These are phyloP conservation scores for Claviceps maximensis DNA, from an alignment of 2,329 filamentous ascomycete species.

Conservation along the genomic window DNA sequence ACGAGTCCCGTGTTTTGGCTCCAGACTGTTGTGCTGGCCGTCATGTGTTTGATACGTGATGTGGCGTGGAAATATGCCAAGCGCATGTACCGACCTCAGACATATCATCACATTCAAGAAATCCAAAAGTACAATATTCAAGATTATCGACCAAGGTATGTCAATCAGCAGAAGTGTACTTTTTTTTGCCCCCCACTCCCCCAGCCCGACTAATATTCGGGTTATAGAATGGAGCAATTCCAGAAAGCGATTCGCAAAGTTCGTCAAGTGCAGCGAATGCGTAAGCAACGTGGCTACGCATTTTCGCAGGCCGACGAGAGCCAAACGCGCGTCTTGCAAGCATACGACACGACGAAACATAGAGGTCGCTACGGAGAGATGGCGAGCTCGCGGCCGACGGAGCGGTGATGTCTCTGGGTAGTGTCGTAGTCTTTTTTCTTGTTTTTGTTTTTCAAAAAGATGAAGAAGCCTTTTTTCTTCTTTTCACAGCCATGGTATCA, in stretches of 20 bases:
- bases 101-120: conserved; percentile 97
- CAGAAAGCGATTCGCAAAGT: conserved; percentile 99
- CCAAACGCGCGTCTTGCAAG: conserved; percentile 87
- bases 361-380: conserved; percentile 93
- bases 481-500: background rate
- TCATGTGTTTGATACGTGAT: conserved; percentile 74
- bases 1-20: conserved; percentile 79
- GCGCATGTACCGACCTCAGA: conserved; percentile 91
- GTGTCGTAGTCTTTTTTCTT: background rate
- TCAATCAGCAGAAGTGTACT: no score
- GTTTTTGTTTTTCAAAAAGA: background rate
- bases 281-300: conserved; percentile 95
- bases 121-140: conserved; percentile 99
- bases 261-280: conserved; percentile 95
- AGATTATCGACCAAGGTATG: conserved; percentile 87
- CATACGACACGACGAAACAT: conserved; percentile 90
- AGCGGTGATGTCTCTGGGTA: conserved; percentile 8
- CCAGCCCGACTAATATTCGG: background rate
- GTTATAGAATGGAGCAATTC: conserved; percentile 87
- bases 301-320: conserved; percentile 97
- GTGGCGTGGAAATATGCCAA: conserved; percentile 96
- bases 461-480: no score
- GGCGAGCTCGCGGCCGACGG: conserved; percentile 37
- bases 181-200: background rate
- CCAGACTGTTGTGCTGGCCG: conserved; percentile 68